These are phyloP conservation scores for Syzygium aqueum DNA, from an alignment of 345 rosid genomes.

Conservation along the genomic window DNA sequence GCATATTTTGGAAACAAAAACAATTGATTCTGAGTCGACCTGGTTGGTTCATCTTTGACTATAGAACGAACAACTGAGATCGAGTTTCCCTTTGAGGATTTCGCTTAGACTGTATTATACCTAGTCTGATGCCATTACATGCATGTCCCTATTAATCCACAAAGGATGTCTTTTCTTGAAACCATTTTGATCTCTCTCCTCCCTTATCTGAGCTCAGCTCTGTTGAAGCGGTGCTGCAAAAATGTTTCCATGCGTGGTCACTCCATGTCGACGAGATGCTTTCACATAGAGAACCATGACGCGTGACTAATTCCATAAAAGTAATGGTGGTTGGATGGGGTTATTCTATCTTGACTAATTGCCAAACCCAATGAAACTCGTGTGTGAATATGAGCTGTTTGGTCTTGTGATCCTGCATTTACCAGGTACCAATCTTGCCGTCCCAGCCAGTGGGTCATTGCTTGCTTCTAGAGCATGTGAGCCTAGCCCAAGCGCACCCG, in stretches of 20 bases:
- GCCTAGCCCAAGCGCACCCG: too few relatives aligned
- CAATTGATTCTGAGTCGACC: not conserved
- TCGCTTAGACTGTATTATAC: not conserved
- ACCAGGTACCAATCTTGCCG: not conserved
- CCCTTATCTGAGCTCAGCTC: not conserved
- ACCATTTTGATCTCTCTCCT: not conserved
- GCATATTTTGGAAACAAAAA: not conserved
- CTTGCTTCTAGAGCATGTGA: not conserved
- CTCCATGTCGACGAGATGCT: not conserved
- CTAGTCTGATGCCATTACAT: not conserved
- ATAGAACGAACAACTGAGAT: not conserved
- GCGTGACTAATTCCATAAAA: not conserved
- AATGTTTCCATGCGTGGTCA: not conserved
- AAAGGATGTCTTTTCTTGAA: not conserved
- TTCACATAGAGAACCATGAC: not conserved
- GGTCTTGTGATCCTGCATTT: not conserved
- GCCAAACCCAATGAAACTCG: not conserved
- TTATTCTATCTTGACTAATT: fast-evolving
- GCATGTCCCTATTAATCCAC: not conserved
- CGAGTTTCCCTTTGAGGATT: not conserved
- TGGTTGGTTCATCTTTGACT: not conserved
- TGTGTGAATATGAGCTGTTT: not conserved
- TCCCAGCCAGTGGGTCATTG: not conserved
- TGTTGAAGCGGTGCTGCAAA: not conserved
- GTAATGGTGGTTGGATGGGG: not conserved